Evolutionary conservation across 176 grass and related monocot species (phyloP).

Genomic region (Musa beccarii): DNA sequence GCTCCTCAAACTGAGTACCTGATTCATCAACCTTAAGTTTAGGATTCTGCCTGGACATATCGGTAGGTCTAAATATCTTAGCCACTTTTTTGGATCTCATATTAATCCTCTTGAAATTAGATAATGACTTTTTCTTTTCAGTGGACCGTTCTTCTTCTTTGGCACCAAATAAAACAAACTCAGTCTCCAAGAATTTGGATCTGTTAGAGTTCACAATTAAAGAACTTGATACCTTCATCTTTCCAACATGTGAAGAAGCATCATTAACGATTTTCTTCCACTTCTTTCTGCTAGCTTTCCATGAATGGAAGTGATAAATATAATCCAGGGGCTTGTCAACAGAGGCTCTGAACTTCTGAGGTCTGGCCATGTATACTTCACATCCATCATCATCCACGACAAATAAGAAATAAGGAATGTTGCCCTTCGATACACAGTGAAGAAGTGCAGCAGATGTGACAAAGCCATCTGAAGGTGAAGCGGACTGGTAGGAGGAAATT

Average conservation of each 20-base stretch:
- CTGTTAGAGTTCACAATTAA: conserved; percentile 30
- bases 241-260: conserved; percentile 45
- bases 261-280: conserved; percentile 24
- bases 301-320: conserved; percentile 49
- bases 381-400: conserved; percentile 33
- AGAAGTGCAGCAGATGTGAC: conserved; percentile 57
- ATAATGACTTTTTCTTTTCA: conserved; percentile 33
- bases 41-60: conserved; percentile 38
- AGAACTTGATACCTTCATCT: conserved; percentile 69
- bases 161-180: conserved; percentile 63
- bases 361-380: conserved; percentile 44
- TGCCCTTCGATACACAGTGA: conserved; percentile 53
- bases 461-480: conserved; percentile 25
- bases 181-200: conserved; percentile 39
- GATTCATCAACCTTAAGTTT: conserved; percentile 29
- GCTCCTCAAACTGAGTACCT: conserved; percentile 23
- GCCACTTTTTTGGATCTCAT: conserved; percentile 44
- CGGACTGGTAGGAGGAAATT: conserved; percentile 15
- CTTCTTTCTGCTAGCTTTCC: conserved; percentile 46
- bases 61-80: conserved; percentile 47
- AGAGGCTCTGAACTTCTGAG: conserved; percentile 22
- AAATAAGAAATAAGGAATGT: conserved; percentile 53
- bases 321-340: conserved; percentile 37
- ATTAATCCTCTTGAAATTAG: conserved; percentile 34
- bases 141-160: conserved; percentile 32